Base-by-base conservation (phyloP, 129 eudicot genomes). In the Pittosporum tobira region DNA sequence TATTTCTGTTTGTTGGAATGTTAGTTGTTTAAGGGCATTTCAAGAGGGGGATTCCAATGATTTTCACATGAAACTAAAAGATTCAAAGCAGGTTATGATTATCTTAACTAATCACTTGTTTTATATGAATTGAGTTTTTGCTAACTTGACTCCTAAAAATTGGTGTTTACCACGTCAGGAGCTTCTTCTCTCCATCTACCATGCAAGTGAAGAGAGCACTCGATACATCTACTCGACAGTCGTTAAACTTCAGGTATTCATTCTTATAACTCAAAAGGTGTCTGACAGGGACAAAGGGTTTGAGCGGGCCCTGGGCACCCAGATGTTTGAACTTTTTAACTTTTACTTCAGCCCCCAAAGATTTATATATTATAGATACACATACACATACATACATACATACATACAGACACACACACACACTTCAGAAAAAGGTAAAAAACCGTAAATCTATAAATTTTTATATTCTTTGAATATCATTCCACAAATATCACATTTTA, bases 201-300 rank as follows among this genome's bases (percentile, higher is more conserved):
- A 87, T 62, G 85, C 99, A 53, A 84, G 99, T 60, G 80, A 84
- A 74, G 99, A 93, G 79, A 84, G 99, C 63, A 93, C 99, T 0
- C 88, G 84, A 56, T 79, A 71, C 71, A 84, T 93, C 51, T 79
- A 87, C 65, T 77, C 94, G 25, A 71, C 90, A 27, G 80, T 87
- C 43, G 75, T 93, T 26, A 93, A 87, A 71, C 94, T 93, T 57
- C 99, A 93, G 99, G 99, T 87, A 65, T 25, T 62, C 43, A 23
- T 24, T 75, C 48, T 43, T 54, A 38, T 28, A 3, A 37, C 51
- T 56, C 26, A 30, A 10, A 22, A 31, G 21, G 27, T n/a, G n/a
- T n/a, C 45, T 55, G 26, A n/a, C 11, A 12, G 5, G 11, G 59
- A n/a, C n/a, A n/a, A n/a, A n/a, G n/a, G n/a, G n/a, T n/a, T n/a